Percentiles rank a stretch among this genome's conserved stretches.
These are phyloP conservation scores for Talaromyces piceae DNA, from an alignment of 2,329 filamentous ascomycete genomes.

Conservation along the genomic window DNA sequence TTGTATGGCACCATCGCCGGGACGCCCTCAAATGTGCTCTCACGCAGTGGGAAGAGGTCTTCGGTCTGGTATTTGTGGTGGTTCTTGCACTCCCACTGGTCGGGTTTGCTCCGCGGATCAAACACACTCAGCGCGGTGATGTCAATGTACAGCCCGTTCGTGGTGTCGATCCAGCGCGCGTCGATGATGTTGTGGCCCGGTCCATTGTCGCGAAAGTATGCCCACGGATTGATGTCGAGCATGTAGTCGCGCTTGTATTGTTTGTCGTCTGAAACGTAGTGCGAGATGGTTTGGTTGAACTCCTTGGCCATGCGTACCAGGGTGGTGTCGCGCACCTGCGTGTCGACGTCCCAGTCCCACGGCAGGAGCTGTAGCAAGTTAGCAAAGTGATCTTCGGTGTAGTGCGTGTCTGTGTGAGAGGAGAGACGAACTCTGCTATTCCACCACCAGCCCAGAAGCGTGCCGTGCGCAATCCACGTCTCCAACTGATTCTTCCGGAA, in stretches of 20 bases:
- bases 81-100: constrained; percentile 74
- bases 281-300: constrained; percentile 60
- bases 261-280: constrained; percentile 33
- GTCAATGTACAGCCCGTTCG: constrained; percentile 73
- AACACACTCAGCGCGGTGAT: constrained; percentile 70
- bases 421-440: constrained; percentile 49
- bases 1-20: constrained; percentile 57
- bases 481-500: constrained; percentile 60
- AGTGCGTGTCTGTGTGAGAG: background rate
- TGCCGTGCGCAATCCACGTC: constrained; percentile 83
- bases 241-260: constrained; percentile 53
- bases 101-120: constrained; percentile 51
- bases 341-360: constrained; percentile 80
- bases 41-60: constrained; percentile 71
- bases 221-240: constrained; percentile 69
- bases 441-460: constrained; percentile 85
- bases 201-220: constrained; percentile 52
- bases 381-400: background rate
- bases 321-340: constrained; percentile 64
- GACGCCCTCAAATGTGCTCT: constrained; percentile 68
- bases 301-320: constrained; percentile 57
- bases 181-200: constrained; percentile 75
- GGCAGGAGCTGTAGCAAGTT: constrained; percentile 54
- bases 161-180: constrained; percentile 70
- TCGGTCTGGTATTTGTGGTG: constrained; percentile 60